phyloP scores from a whole-genome alignment of 225 moss, liverwort and hornwort species.

The Pseudoscleropodium purum region DNA sequence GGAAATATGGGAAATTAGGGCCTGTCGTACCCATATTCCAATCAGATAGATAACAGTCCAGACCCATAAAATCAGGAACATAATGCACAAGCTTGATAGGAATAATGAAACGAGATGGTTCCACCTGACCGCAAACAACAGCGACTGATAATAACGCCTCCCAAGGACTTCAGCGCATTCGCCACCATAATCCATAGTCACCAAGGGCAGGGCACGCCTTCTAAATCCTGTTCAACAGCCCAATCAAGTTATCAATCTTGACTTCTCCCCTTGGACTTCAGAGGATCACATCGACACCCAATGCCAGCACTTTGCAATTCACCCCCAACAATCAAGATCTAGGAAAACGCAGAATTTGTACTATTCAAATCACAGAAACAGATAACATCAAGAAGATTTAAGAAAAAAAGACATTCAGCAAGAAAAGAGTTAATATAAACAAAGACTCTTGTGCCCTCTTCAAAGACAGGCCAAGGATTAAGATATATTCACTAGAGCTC shows the following conservation, averaged over 20 bases:
- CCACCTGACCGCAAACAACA: slow-evolving; percentile 76
- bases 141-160: slow-evolving; percentile 73
- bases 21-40: background rate
- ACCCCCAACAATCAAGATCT: background rate
- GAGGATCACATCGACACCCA: background rate
- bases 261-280: background rate
- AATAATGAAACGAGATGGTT: background rate
- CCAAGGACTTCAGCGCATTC: slow-evolving; percentile 69
- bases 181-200: slow-evolving; percentile 51
- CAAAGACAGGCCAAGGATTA: background rate
- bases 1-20: background rate
- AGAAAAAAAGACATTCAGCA: background rate
- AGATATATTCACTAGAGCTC: background rate
- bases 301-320: background rate
- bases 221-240: slow-evolving; percentile 83
- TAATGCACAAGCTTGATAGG: background rate
- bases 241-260: slow-evolving; percentile 73
- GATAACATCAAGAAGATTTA: too few species aligned
- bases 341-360: background rate
- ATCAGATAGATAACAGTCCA: background rate
- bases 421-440: background rate
- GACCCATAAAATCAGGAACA: background rate
- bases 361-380: background rate
- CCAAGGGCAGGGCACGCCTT: slow-evolving; percentile 76
- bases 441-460: background rate